A percentile compares a stretch with the other conserved stretches of the same genome.
phyloP scores from a whole-genome alignment of 805 yeast genomes.

The Brettanomyces sp. region DNA sequence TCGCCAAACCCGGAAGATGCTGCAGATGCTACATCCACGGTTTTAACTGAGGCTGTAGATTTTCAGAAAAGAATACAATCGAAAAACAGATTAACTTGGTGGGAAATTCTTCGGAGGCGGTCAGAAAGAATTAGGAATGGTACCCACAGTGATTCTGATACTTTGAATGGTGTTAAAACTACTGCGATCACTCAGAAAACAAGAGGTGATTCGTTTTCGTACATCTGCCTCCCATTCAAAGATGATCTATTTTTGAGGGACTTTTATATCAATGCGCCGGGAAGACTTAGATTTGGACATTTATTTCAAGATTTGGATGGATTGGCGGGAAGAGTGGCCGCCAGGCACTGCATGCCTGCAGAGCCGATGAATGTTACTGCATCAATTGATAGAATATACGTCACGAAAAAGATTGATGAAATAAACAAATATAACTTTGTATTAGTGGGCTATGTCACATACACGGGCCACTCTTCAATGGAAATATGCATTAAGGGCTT shows the following conservation, averaged over 20 bases:
- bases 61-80: constrained; percentile 30
- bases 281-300: constrained; percentile 88
- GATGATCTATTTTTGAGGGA: constrained; percentile 78
- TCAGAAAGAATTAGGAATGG: constrained; percentile 65
- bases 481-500: constrained; percentile 88
- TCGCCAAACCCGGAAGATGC: constrained; percentile 42
- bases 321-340: constrained; percentile 87
- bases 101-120: constrained; percentile 71
- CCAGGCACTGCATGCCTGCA: constrained; percentile 89
- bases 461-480: constrained; percentile 95
- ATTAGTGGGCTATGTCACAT: constrained; percentile 83
- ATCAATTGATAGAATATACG: constrained; percentile 82
- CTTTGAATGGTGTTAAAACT: constrained; percentile 65
- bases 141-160: constrained; percentile 58
- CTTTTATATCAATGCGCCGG: constrained; percentile 80
- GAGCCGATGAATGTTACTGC: constrained; percentile 95
- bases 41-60: constrained; percentile 51
- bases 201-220: constrained; percentile 67
- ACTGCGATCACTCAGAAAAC: constrained; percentile 65
- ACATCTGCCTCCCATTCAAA: constrained; percentile 68
- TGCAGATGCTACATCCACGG: constrained; percentile 70
- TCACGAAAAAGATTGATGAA: constrained; percentile 77
- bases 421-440: constrained; percentile 67
- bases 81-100: constrained; percentile 63
- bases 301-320: constrained; percentile 91